phyloP scores from a whole-genome alignment of 495 filamentous ascomycete species.

The Penicilliopsis zonata region DNA sequence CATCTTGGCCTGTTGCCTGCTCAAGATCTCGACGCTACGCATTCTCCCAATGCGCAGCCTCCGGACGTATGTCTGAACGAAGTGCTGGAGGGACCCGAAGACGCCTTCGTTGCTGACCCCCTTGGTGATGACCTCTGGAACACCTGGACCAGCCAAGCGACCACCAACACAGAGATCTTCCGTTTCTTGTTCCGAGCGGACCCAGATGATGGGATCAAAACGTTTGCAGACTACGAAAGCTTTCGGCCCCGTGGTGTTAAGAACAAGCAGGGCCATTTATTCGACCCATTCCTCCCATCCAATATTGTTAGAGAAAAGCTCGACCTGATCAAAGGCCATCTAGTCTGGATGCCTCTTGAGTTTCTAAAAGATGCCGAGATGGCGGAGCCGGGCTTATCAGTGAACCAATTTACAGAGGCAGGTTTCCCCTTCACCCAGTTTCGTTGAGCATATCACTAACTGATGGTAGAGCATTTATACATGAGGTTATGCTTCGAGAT shows the following conservation, averaged over 20 bases:
- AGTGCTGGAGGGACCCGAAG: constrained; percentile 46
- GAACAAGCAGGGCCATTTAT: constrained; percentile 73
- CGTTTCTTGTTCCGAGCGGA: constrained; percentile 84
- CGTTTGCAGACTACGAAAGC: constrained; percentile 75
- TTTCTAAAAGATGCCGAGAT: constrained; percentile 77
- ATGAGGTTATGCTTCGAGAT: no score
- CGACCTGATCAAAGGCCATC: constrained; percentile 70
- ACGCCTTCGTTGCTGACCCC: constrained; percentile 74
- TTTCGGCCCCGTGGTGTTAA: constrained; percentile 57
- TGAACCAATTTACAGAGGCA: constrained; percentile 61
- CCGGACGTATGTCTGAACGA: constrained; percentile 66
- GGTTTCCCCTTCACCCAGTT: no score
- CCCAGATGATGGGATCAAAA: constrained; percentile 80
- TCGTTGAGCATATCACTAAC: no score
- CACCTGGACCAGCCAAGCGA: constrained; percentile 66
- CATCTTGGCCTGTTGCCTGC: constrained; percentile 75
- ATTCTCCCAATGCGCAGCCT: constrained; percentile 72
- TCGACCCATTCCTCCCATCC: constrained; percentile 58
- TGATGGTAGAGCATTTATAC: no score
- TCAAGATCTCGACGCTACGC: constrained; percentile 55
- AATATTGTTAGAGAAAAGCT: constrained; percentile 63
- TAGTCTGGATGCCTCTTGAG: constrained; percentile 91
- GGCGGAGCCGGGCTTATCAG: constrained; percentile 75
- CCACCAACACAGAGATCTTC: constrained; percentile 73
- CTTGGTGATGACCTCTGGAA: constrained; percentile 72